Conservation (phyloP, 306 rosid species). For the Castanea mollissima region DNA sequence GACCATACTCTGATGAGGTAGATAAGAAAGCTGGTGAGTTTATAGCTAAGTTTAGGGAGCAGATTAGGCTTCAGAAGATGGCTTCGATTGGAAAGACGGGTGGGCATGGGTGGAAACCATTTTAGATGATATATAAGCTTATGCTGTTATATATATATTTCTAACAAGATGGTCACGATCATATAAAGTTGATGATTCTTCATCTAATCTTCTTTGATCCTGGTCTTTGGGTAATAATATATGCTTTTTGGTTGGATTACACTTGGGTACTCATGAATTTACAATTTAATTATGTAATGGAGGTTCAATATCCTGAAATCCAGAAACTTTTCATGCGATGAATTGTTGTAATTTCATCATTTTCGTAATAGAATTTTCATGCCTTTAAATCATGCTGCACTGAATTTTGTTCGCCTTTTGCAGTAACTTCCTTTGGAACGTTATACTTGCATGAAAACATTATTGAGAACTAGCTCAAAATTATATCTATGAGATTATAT, state of each 20-base stretch:
- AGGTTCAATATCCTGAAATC: not conserved
- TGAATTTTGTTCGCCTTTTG: not conserved
- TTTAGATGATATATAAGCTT: constrained; percentile 46
- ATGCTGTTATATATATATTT: constrained; percentile 3
- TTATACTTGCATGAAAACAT: not conserved
- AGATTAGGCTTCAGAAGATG: constrained; percentile 83
- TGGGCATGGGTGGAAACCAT: constrained; percentile 28
- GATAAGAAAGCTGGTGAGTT: constrained; percentile 96
- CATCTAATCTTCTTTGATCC: constrained; percentile 3
- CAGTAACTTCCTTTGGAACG: not conserved
- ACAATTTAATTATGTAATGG: not conserved
- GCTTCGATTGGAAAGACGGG: constrained; percentile 67
- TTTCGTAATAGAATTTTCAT: not conserved
- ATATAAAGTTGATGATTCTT: constrained; percentile 22
- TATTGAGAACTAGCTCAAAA: not conserved
- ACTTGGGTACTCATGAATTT: not conserved
- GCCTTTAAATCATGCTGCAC: not conserved
- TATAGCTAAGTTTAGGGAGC: constrained; percentile 89
- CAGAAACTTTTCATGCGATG: not conserved
- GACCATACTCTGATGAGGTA: constrained; percentile 66
- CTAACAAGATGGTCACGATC: constrained; percentile 9
- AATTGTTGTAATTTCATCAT: not conserved
- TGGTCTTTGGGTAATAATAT: not conserved
- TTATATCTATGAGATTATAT: not conserved
- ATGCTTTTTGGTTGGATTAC: not conserved